Evolutionary conservation across 805 yeast genomes (phyloP).

Genomic region (Hagleromyces aurorensis): DNA sequence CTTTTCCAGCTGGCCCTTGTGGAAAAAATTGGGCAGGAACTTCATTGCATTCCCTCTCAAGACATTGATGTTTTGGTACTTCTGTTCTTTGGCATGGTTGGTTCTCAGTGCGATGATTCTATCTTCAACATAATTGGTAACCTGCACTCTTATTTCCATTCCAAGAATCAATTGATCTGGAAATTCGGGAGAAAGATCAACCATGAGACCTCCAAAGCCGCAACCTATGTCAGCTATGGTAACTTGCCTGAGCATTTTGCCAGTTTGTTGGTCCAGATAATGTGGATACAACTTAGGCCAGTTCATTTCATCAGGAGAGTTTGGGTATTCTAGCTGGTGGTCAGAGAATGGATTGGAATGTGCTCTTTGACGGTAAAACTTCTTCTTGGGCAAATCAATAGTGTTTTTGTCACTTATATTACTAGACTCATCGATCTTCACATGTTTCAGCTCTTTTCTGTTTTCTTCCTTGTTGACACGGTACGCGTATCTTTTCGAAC

Average conservation of each 20-base stretch:
- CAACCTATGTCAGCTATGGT: constrained; percentile 96
- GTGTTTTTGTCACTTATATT: constrained; percentile 12
- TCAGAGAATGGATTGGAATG: constrained; percentile 97
- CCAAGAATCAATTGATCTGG: constrained; percentile 76
- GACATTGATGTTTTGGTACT: constrained; percentile 79
- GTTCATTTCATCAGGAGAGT: constrained; percentile 73
- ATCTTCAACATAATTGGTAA: constrained; percentile 94
- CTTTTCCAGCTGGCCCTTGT: constrained; percentile 72
- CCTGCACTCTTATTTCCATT: constrained; percentile 97
- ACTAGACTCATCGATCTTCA: constrained; percentile 34
- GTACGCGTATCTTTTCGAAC: constrained; percentile 33
- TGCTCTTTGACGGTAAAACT: constrained; percentile 92
- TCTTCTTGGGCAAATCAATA: constrained; percentile 64
- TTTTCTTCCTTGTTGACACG: constrained; percentile 42
- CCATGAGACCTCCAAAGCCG: constrained; percentile 90
- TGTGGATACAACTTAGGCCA: constrained; percentile 76
- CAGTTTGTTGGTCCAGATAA: constrained; percentile 36
- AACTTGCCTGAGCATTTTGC: constrained; percentile 44
- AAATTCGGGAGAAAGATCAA: constrained; percentile 69
- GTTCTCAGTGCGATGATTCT: constrained; percentile 81
- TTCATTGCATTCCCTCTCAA: constrained; percentile 96
- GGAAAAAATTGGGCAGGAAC: constrained; percentile 88
- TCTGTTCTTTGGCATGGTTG: constrained; percentile 27
- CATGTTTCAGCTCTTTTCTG: constrained; percentile 41
- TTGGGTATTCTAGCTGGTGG: constrained; percentile 84